These are phyloP conservation scores for Nakazawaea laoshanensis DNA, from an alignment of 805 yeast species.

Conservation along the genomic window DNA sequence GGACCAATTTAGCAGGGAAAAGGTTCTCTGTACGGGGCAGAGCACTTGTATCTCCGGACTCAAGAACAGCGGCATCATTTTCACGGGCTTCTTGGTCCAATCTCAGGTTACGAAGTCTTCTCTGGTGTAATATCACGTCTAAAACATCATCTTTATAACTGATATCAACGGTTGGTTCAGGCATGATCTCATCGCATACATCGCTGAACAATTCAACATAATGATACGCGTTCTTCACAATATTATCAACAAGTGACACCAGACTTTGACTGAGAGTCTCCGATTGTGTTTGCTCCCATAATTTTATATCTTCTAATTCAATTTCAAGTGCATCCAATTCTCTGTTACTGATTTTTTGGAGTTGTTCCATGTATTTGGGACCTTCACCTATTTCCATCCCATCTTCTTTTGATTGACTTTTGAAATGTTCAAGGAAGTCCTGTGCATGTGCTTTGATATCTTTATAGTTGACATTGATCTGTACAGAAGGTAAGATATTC, in stretches of 20 bases:
- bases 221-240: slow-evolving; percentile 68
- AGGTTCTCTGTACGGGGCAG: slow-evolving; percentile 28
- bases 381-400: slow-evolving; percentile 25
- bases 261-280: slow-evolving; percentile 12
- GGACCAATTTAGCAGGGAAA: slow-evolving; percentile 80
- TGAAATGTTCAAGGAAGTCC: slow-evolving; percentile 65
- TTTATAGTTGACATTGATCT: slow-evolving; percentile 65
- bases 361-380: slow-evolving; percentile 65
- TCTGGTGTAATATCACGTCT: slow-evolving; percentile 87
- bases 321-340: slow-evolving; percentile 59
- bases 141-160: slow-evolving; percentile 81
- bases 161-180: slow-evolving; percentile 76
- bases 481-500: slow-evolving; percentile 50
- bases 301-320: slow-evolving; percentile 78
- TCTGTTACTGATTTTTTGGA: slow-evolving; percentile 82
- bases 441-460: slow-evolving; percentile 48
- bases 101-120: slow-evolving; percentile 75
- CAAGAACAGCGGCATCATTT: slow-evolving; percentile 31
- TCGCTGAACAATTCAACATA: slow-evolving; percentile 70
- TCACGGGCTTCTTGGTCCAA: slow-evolving; percentile 59
- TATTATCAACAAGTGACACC: slow-evolving; percentile 40
- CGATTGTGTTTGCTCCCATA: slow-evolving; percentile 45
- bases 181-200: slow-evolving; percentile 75
- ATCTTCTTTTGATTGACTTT: slow-evolving; percentile 20
- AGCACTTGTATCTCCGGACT: slow-evolving; percentile 15